Evolutionary conservation across 2,329 filamentous ascomycete genomes (phyloP).

Genomic region (Cercospora sp.): DNA sequence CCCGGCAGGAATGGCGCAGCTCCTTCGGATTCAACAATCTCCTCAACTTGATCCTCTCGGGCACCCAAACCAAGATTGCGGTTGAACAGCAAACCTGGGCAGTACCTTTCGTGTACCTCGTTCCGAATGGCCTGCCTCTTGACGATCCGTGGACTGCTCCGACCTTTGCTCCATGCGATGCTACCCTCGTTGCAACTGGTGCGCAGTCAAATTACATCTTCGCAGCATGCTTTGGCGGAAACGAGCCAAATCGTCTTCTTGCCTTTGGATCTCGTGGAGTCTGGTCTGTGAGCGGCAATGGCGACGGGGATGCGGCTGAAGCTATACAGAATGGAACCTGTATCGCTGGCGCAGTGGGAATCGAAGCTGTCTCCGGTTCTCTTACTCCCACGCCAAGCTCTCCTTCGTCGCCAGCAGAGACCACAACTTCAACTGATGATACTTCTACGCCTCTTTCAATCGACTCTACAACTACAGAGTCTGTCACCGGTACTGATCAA

Average conservation of each 20-base stretch:
- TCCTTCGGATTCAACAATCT: constrained; percentile 6
- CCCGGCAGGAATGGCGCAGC: background rate
- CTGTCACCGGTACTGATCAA: background rate
- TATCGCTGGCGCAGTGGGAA: background rate
- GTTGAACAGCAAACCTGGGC: constrained; percentile 10
- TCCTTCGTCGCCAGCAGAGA: background rate
- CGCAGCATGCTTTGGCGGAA: constrained; percentile 4
- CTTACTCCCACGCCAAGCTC: background rate
- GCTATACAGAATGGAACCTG: constrained; percentile 11
- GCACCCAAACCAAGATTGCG: constrained; percentile 9
- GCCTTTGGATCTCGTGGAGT: constrained; percentile 9
- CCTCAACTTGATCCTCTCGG: constrained; percentile 10
- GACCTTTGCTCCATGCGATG: constrained; percentile 7
- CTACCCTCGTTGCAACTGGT: background rate
- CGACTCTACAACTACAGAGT: background rate
- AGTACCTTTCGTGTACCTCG: constrained; percentile 7
- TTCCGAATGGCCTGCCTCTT: constrained; percentile 1
- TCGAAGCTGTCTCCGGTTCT: constrained; percentile 10
- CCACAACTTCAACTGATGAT: background rate
- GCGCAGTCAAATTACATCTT: constrained; percentile 7
- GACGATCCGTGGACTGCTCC: constrained; percentile 12
- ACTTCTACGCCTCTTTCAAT: background rate
- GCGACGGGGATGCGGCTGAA: constrained; percentile 3
- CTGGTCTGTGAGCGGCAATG: background rate
- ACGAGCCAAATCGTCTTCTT: background rate